A percentile compares a stretch with the other conserved stretches of the same genome.
phyloP scores from a whole-genome alignment of 1,139 yeast genomes.

The Hansenula lynferdii region DNA sequence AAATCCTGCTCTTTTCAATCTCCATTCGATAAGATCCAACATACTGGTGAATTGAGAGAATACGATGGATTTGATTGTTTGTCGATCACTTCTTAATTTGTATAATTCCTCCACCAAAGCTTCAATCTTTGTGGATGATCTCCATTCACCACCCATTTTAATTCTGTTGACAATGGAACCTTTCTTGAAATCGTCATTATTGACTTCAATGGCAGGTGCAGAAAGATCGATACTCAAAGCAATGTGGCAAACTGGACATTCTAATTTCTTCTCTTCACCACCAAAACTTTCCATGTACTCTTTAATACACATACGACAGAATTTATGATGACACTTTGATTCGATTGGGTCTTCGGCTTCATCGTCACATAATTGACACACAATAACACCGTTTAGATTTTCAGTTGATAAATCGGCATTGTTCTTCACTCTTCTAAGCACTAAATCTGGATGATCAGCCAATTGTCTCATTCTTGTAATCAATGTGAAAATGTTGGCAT shows the following conservation, averaged over 20 bases:
- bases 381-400: constrained; percentile 51
- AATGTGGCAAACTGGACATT: constrained; percentile 96
- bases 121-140: constrained; percentile 92
- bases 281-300: constrained; percentile 84
- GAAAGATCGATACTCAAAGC: constrained; percentile 85
- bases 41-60: constrained; percentile 96
- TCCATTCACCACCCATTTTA: constrained; percentile 66
- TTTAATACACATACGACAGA: constrained; percentile 86
- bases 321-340: constrained; percentile 88
- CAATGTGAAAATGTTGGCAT: constrained; percentile 92
- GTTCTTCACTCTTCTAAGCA: constrained; percentile 59
- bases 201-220: constrained; percentile 82
- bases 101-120: constrained; percentile 92
- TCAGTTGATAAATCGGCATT: constrained; percentile 29
- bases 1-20: constrained; percentile 90
- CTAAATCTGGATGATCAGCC: constrained; percentile 97
- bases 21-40: constrained; percentile 94
- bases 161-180: constrained; percentile 88
- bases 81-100: constrained; percentile 76
- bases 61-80: constrained; percentile 91
- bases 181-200: constrained; percentile 55
- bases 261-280: constrained; percentile 55
- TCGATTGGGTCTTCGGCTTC: constrained; percentile 97
- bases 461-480: constrained; percentile 96
- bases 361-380: constrained; percentile 93